These are phyloP conservation scores for Sporothrix pallida DNA, from an alignment of 2,329 filamentous ascomycete species.

Conservation along the genomic window DNA sequence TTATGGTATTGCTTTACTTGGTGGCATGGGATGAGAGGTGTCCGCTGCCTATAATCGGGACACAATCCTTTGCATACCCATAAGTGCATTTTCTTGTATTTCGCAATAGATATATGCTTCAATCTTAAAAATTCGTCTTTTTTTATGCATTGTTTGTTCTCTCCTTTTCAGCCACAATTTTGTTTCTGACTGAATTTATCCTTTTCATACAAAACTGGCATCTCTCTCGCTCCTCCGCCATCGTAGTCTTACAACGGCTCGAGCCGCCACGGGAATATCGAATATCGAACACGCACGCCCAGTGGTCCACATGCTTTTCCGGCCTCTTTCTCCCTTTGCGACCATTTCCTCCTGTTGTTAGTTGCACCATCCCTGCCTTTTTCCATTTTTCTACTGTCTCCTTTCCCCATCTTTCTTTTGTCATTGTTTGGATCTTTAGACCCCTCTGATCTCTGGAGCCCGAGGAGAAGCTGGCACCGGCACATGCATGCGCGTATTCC, in stretches of 20 bases:
- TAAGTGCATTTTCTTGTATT: no score
- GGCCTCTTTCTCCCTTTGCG: not conserved
- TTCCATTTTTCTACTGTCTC: not conserved
- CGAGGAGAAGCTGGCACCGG: not conserved
- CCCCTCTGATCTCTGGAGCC: not conserved
- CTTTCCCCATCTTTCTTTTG: conserved; percentile 4
- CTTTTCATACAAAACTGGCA: not conserved
- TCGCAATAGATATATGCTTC: no score
- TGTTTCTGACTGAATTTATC: not conserved
- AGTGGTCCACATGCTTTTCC: not conserved
- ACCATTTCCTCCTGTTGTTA: not conserved
- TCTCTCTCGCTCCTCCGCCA: not conserved
- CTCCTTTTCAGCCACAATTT: conserved; percentile 1
- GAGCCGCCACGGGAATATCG: conserved; percentile 20
- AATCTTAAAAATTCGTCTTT: no score
- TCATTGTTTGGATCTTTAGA: not conserved
- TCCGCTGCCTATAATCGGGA: no score
- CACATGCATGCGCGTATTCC: conserved; percentile 13
- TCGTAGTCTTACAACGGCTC: conserved; percentile 17
- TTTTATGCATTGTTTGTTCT: not conserved
- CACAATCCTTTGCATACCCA: no score
- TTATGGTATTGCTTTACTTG: no score
- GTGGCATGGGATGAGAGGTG: no score
- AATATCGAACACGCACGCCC: conserved; percentile 1
- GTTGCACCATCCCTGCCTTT: not conserved